phyloP scores from a whole-genome alignment of 1,284 basidiomycete species.

The Puccinia sorghi region DNA sequence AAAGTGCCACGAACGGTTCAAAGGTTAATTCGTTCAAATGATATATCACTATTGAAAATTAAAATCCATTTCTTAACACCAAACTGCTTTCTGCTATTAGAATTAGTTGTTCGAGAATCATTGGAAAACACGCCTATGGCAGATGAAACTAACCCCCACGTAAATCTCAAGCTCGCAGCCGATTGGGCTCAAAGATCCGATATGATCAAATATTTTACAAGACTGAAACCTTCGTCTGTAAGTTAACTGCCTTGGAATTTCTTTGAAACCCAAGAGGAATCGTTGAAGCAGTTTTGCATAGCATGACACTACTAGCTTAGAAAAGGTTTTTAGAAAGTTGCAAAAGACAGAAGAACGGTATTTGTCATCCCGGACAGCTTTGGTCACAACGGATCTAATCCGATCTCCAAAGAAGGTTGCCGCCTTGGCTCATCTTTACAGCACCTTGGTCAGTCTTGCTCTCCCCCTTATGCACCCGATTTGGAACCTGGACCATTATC shows the following conservation, averaged over 20 bases:
- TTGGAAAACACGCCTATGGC: constrained; percentile 44
- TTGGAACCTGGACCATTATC: constrained; percentile 37
- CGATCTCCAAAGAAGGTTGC: constrained; percentile 73
- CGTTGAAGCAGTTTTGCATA: constrained; percentile 19
- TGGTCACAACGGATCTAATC: constrained; percentile 72
- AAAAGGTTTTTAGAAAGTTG: constrained; percentile 62
- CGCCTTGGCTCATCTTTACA: constrained; percentile 76
- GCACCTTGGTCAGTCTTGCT: constrained; percentile 71
- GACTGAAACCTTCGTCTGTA: constrained; percentile 61
- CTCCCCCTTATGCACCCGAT: background rate
- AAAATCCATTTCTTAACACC: background rate
- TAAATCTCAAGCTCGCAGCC: constrained; percentile 65
- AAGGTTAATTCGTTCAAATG: constrained; percentile 59
- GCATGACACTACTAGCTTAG: constrained; percentile 5
- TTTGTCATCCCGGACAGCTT: constrained; percentile 62
- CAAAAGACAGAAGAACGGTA: constrained; percentile 72
- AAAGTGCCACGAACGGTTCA: constrained; percentile 82
- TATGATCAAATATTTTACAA: constrained; percentile 70
- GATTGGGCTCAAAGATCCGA: constrained; percentile 84
- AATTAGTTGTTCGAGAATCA: constrained; percentile 52
- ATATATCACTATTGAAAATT: constrained; percentile 2
- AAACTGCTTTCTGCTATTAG: background rate
- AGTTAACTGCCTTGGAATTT: constrained; percentile 52
- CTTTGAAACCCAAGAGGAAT: background rate
- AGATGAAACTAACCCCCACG: constrained; percentile 11